A percentile compares a stretch with the other conserved stretches of the same genome.
These are phyloP conservation scores for Cordyceps cicadae DNA, from an alignment of 2,329 filamentous ascomycete genomes.

Conservation along the genomic window DNA sequence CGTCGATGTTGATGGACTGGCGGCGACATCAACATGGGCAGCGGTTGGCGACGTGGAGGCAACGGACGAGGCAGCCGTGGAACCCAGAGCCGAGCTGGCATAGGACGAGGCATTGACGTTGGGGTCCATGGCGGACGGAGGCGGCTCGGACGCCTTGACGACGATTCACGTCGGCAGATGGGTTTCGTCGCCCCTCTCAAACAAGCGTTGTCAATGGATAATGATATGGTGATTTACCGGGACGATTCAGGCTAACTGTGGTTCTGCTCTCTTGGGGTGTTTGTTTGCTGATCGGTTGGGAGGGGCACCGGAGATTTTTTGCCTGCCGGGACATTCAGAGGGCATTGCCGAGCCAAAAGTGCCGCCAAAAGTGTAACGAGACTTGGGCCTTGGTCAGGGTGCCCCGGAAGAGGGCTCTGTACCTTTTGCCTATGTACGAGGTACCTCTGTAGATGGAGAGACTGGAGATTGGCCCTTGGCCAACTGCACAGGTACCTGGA, in stretches of 20 bases:
- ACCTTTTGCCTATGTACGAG: too few species aligned
- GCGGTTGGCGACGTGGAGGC: conserved; percentile 9
- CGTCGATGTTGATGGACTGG: conserved; percentile 2
- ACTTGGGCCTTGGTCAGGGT: neutral
- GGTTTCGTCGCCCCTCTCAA: neutral
- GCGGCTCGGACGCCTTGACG: neutral
- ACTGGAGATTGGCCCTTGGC: too few species aligned
- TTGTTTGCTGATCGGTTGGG: conserved; percentile 3
- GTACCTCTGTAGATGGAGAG: too few species aligned
- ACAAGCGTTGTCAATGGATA: neutral
- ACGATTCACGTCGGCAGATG: neutral
- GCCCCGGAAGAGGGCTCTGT: too few species aligned
- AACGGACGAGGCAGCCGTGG: conserved; percentile 1
- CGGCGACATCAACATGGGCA: conserved; percentile 2
- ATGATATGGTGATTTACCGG: neutral
- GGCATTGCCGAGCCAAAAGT: neutral
- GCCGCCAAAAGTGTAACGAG: too few species aligned
- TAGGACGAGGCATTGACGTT: conserved; percentile 2
- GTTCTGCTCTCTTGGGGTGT: neutral
- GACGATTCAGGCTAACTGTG: neutral
- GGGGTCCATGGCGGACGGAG: neutral
- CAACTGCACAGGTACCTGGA: too few species aligned
- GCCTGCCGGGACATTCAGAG: neutral
- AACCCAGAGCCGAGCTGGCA: neutral
- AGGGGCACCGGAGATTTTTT: conserved; percentile 1